Percentiles rank a stretch among this genome's conserved stretches.
phyloP scores from a whole-genome alignment of 768 basidiomycete species.

The Infundibulicybe gibba region DNA sequence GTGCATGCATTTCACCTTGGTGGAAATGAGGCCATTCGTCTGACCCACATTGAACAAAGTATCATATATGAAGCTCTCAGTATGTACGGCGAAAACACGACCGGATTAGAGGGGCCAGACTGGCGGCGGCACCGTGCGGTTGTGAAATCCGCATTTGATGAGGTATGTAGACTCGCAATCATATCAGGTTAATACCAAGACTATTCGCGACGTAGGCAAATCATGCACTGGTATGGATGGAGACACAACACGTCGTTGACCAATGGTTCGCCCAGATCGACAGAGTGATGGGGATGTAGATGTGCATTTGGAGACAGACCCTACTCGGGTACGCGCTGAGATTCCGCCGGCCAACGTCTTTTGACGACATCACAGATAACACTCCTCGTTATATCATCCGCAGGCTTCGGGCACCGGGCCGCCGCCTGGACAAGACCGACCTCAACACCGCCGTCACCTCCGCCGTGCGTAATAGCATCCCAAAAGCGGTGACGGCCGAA shows the following conservation, averaged over 20 bases:
- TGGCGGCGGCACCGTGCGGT: slow-evolving; percentile 45
- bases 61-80: slow-evolving; percentile 40
- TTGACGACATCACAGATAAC: slow-evolving; percentile 23
- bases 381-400: slow-evolving; percentile 35
- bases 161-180: slow-evolving; percentile 22
- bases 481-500: slow-evolving; percentile 27
- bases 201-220: slow-evolving; percentile 28
- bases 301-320: slow-evolving; percentile 18
- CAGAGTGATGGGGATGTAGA: neutral
- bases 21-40: neutral
- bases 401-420: slow-evolving; percentile 35
- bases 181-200: too few species aligned
- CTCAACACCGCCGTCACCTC: slow-evolving; percentile 29
- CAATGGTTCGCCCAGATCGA: slow-evolving; percentile 42
- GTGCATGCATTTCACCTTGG: slow-evolving; percentile 15
- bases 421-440: slow-evolving; percentile 25
- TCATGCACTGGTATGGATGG: slow-evolving; percentile 45
- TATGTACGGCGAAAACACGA: slow-evolving; percentile 42
- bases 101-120: slow-evolving; percentile 36
- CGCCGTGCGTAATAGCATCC: slow-evolving; percentile 23
- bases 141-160: slow-evolving; percentile 47
- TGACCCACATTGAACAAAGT: slow-evolving; percentile 8
- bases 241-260: slow-evolving; percentile 32
- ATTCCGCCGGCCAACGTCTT: slow-evolving; percentile 24
- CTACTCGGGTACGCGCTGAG: slow-evolving; percentile 18